A percentile compares a stretch with the other conserved stretches of the same genome.
Conservation (phyloP, 345 rosid species). For the Hibiscus mutabilis region DNA sequence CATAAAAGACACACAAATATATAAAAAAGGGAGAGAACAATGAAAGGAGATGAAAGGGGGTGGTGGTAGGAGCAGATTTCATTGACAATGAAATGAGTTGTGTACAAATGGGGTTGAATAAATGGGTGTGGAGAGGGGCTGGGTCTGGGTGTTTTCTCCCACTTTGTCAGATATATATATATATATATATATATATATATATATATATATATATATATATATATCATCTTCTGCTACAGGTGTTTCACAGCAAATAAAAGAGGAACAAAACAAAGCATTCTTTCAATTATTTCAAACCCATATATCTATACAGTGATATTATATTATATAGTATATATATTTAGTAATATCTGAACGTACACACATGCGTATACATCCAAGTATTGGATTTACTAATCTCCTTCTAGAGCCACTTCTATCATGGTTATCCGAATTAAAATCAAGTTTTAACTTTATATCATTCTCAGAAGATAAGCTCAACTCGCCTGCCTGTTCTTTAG, state of each 20-base stretch:
- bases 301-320: not conserved
- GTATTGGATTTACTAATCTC: not conserved
- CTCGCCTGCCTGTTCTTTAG: slow-evolving; percentile 6
- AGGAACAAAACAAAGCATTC: not conserved
- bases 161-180: slow-evolving; percentile 14
- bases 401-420: not conserved
- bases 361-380: not conserved
- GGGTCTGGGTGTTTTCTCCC: slow-evolving; percentile 17
- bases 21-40: too few species aligned
- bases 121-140: slow-evolving; percentile 31
- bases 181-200: not conserved
- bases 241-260: slow-evolving; percentile 13
- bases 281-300: not conserved
- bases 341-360: not conserved
- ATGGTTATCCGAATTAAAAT: too few species aligned
- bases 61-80: slow-evolving; percentile 18
- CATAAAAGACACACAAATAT: too few species aligned
- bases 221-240: slow-evolving; percentile 14
- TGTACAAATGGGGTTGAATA: slow-evolving; percentile 24
- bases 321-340: not conserved
- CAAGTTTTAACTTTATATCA: too few species aligned
- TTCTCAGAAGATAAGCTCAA: slow-evolving; percentile 25
- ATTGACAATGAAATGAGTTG: slow-evolving; percentile 30
- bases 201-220: not conserved
- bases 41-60: too few species aligned